phyloP scores from a whole-genome alignment of 352 stramenopile species.

The Phytopythium cucurbitacearum region DNA sequence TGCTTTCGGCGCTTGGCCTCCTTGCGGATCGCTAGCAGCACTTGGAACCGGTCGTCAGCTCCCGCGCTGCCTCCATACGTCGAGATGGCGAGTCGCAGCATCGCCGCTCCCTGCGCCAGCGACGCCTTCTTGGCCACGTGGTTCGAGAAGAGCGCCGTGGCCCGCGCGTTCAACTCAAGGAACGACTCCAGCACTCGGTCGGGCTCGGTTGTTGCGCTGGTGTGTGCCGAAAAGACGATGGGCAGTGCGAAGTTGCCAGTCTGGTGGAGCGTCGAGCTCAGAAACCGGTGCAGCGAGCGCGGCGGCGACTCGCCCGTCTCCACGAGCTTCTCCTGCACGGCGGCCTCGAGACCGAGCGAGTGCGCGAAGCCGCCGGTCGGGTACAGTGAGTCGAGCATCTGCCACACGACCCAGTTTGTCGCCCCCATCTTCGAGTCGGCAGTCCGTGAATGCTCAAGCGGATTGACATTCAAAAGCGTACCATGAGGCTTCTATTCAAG shows the following conservation, averaged over 20 bases:
- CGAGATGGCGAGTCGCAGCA: constrained; percentile 62
- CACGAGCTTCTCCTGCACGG: constrained; percentile 66
- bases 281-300: constrained; percentile 46
- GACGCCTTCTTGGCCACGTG: constrained; percentile 78
- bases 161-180: constrained; percentile 41
- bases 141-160: constrained; percentile 68
- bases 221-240: constrained; percentile 55
- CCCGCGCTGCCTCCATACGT: constrained; percentile 28
- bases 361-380: constrained; percentile 81
- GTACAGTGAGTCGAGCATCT: constrained; percentile 83
- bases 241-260: constrained; percentile 70
- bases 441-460: no score
- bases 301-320: constrained; percentile 7
- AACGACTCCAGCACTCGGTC: constrained; percentile 30
- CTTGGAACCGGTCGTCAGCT: constrained; percentile 19
- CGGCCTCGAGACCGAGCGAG: constrained; percentile 74
- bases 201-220: constrained; percentile 8
- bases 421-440: not conserved
- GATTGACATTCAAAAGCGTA: no score
- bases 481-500: no score
- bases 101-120: constrained; percentile 59
- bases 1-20: constrained; percentile 46
- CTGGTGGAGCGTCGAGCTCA: constrained; percentile 62
- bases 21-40: constrained; percentile 44
- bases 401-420: constrained; percentile 60